Conservation (phyloP, 441 rosid genomes). For the Pelargonium citronellum region DNA sequence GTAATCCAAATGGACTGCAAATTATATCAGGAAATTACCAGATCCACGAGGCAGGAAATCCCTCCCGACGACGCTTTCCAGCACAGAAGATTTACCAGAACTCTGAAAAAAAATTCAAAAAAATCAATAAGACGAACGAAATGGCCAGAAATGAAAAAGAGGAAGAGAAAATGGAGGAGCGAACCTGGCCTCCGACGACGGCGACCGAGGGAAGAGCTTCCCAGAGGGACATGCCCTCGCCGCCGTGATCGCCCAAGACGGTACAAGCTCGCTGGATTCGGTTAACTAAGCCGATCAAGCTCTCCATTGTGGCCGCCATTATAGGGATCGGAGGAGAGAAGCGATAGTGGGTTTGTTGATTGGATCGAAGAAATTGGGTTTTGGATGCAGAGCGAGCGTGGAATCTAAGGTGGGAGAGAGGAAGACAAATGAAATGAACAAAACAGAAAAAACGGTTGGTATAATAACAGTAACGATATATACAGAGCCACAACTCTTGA, state of each 20-base stretch:
- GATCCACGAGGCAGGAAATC: slow-evolving; percentile 99
- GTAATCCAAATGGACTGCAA: too few relatives aligned
- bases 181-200: slow-evolving; percentile 97
- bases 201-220: slow-evolving; percentile 98
- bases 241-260: slow-evolving; percentile 92
- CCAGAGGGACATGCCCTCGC: slow-evolving; percentile 99
- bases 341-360: too few relatives aligned
- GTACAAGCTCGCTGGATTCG: slow-evolving; percentile 96
- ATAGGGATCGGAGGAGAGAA: too few relatives aligned
- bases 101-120: slow-evolving; percentile 41
- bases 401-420: too few relatives aligned
- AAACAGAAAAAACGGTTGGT: too few relatives aligned
- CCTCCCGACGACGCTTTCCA: slow-evolving; percentile 93
- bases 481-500: too few relatives aligned
- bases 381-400: too few relatives aligned
- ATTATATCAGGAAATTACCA: slow-evolving; percentile 35
- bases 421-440: too few relatives aligned
- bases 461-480: too few relatives aligned
- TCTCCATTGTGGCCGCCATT: slow-evolving; percentile 94
- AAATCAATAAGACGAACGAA: neutral
- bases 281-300: slow-evolving; percentile 92
- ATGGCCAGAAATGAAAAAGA: too few relatives aligned
- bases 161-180: too few relatives aligned
- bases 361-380: too few relatives aligned
- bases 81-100: slow-evolving; percentile 93